Conservation (phyloP, 129 eudicot species). For the Chrysanthemum makinoi region DNA sequence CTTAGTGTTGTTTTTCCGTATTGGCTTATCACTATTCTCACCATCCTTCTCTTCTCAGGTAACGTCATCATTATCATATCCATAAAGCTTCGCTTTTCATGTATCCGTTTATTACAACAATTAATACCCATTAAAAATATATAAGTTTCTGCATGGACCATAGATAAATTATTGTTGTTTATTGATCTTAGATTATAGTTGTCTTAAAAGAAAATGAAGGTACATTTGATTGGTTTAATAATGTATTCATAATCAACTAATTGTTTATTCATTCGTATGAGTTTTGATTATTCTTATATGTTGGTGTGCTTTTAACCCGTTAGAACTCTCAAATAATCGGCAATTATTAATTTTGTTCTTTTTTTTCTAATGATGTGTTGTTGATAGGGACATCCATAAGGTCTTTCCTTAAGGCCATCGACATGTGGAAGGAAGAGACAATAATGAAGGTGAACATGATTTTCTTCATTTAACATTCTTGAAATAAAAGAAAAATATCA, state of each 20-base stretch:
- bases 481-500: background rate
- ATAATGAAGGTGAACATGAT: conserved; percentile 51
- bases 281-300: too few species aligned
- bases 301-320: too few species aligned
- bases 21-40: conserved; percentile 92
- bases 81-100: conserved; percentile 3
- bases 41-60: conserved; percentile 84
- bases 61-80: conserved; percentile 2
- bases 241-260: background rate
- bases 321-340: background rate
- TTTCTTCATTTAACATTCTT: background rate
- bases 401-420: conserved; percentile 73
- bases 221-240: background rate
- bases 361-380: background rate
- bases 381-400: conserved; percentile 78
- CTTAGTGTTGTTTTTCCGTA: conserved; percentile 90
- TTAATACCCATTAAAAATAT: background rate
- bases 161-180: background rate
- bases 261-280: too few species aligned
- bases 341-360: background rate
- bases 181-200: conserved; percentile 2
- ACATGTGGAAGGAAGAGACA: conserved; percentile 96
- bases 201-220: background rate
- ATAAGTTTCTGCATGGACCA: background rate
- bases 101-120: conserved; percentile 5